Evolutionary conservation across 2,329 filamentous ascomycete genomes (phyloP).

Genomic region (Dactylellina parvicollis): DNA sequence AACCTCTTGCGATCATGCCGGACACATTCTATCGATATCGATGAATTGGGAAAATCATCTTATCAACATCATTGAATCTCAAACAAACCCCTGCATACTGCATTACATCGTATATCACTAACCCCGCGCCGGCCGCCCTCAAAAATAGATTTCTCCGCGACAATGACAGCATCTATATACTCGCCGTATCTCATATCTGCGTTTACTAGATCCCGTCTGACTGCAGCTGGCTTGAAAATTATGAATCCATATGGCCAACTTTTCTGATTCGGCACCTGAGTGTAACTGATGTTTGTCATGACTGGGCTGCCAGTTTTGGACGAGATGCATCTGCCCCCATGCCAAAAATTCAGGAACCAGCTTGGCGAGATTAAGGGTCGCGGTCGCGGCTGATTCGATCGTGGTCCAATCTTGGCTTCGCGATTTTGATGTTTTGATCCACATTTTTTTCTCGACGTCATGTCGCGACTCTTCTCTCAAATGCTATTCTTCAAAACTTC

Average conservation of each 20-base stretch:
- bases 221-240: too few species aligned
- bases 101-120: background rate
- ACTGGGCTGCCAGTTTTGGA: too few species aligned
- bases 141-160: background rate
- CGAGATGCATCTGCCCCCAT: background rate
- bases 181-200: too few species aligned
- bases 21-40: background rate
- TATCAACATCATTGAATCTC: background rate
- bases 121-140: background rate
- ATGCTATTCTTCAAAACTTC: background rate
- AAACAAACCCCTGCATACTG: slow-evolving; percentile 1
- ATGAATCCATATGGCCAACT: too few species aligned
- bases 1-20: too few species aligned
- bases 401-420: background rate
- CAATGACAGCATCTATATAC: too few species aligned
- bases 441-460: slow-evolving; percentile 2
- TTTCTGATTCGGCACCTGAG: background rate
- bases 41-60: too few species aligned
- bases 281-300: background rate
- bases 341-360: slow-evolving; percentile 31
- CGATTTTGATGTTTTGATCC: slow-evolving; percentile 16
- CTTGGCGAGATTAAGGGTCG: slow-evolving; percentile 44
- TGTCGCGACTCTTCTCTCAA: slow-evolving; percentile 14
- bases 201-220: too few species aligned
- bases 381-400: background rate